Evolutionary conservation across 176 grass and related monocot genomes (phyloP), one percentile per base, ranked within the genome.

Genomic region (Bolboschoenus planiculmis): DNA sequence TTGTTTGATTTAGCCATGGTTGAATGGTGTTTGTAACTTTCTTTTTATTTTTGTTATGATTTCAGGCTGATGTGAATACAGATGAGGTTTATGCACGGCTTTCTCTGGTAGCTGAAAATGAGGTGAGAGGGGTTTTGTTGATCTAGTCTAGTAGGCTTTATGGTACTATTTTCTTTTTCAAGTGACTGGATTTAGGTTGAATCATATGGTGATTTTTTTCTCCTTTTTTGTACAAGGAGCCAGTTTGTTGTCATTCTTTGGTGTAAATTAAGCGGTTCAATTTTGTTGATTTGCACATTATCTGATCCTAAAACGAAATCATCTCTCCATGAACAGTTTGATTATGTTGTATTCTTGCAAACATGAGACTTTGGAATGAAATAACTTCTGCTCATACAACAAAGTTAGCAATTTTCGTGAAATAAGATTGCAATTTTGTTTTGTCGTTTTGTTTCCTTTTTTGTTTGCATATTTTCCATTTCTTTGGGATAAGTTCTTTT

Each of bases 71-170:
- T 91, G 80, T 76, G 64, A 88, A 80, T 75, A 99, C 96, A 31
- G 92, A 99, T 14, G 96, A 99, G 89, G 92, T 95, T 78, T 99
- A 90, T 81, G 87, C 91, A 30, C 93, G 86, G 36, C 91, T 99
- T 85, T 92, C 91, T 55, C 83, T 99, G 50, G 87, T 90, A 7
- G 87, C 93, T 1, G 91, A 92, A 85, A 86, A 62, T 56, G 91
- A 99, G 93, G 97, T 99, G 71, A n/a, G n/a, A 85, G 78, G 33
- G 44, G 55, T 81, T 60, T 24, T 61, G 6, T 58, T 81, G 15
- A 39, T 55, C 37, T 81, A 37, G n/a, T 81, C 37, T 40, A 21
- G 1, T 6, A 70, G n/a, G 4, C 14, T 40, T 36, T 24, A 23
- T n/a, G 20, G 43, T 73, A 60, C 16, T 9, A 20, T 27, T 11